Base-by-base conservation (phyloP, 1,284 basidiomycete genomes). In the Leccinum subrobustum region DNA sequence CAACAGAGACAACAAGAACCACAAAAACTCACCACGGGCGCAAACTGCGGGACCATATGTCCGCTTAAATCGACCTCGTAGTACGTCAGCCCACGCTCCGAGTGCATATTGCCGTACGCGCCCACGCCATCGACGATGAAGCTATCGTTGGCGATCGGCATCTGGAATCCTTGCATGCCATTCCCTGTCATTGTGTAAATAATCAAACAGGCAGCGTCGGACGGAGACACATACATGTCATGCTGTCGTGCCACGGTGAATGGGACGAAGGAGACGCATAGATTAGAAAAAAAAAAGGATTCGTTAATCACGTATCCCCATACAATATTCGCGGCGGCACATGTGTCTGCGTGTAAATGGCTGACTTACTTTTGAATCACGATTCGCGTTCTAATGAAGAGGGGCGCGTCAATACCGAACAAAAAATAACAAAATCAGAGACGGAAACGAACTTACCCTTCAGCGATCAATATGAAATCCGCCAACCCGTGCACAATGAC, bases 401-500 rank as follows among this genome's bases (percentile, higher is more conserved):
- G 18, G n/a, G 20, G 12, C 9, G 6, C 27, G 50, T 52, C 16
- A 52, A 25, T 18, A 48, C 16, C 25, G 27, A 27, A 51, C 50
- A 6, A 16, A 11, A 18, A 18, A 42, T 4, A 16, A 42, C 37
- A 47, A 47, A 23, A 27, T 47, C 44, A 16, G 6, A 44, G 42
- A 47, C 18, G 18, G 18, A 57, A 27, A n/a, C 42, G 20, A 70
- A 82, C 18, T 63, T 63, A 88, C 85, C 89, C 90, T 65, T 90
- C 86, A 9, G 88, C 83, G 56, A 91, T 89, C 52, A 90, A 75
- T 63, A 87, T 80, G 65, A 83, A 91, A 71, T 91, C 89, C 1
- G 83, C 86, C 55, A 90, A 75, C 0, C 91, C 91, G 62, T 92
- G 89, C 4, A 85, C 79, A 59, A 93, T 84, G 14, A 92, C 86